phyloP scores from a whole-genome alignment of 176 grass and related monocot species.

The Tuctoria greenei region DNA sequence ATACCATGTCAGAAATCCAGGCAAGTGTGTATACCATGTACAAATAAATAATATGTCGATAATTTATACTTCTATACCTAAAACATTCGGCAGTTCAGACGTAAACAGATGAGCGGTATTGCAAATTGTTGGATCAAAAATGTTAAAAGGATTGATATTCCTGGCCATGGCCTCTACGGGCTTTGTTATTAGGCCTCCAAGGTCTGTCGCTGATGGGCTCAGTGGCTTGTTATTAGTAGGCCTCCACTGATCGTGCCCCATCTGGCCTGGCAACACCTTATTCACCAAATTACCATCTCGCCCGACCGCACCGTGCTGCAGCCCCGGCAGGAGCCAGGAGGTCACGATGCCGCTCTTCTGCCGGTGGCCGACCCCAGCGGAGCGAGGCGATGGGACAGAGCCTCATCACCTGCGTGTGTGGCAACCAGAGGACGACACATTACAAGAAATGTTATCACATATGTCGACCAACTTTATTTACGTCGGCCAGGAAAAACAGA shows the following conservation, averaged over 20 bases:
- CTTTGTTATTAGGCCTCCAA: not conserved
- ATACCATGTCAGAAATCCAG: not conserved
- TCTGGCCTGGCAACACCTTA: slow-evolving; percentile 39
- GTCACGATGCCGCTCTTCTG: slow-evolving; percentile 55
- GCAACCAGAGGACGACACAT: slow-evolving; percentile 37
- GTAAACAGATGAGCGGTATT: too few relatives aligned
- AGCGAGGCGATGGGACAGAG: slow-evolving; percentile 9
- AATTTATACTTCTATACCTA: not conserved
- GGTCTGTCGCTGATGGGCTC: not conserved
- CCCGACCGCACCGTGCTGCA: not conserved
- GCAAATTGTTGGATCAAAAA: too few relatives aligned
- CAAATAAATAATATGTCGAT: not conserved
- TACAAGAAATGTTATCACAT: too few relatives aligned
- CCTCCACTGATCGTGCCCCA: not conserved
- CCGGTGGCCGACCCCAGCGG: slow-evolving; percentile 38
- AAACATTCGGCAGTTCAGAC: not conserved
- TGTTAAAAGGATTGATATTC: not conserved
- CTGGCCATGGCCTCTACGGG: not conserved
- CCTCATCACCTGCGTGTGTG: slow-evolving; percentile 54
- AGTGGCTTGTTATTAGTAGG: not conserved
- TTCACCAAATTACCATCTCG: slow-evolving; percentile 17
- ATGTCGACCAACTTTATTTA: too few relatives aligned
- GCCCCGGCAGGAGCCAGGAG: slow-evolving; percentile 33
- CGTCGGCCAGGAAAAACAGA: too few relatives aligned
- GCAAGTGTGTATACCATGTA: not conserved